Base-by-base conservation (phyloP, 768 basidiomycete species). In the Cystobasidium onofrii region DNA sequence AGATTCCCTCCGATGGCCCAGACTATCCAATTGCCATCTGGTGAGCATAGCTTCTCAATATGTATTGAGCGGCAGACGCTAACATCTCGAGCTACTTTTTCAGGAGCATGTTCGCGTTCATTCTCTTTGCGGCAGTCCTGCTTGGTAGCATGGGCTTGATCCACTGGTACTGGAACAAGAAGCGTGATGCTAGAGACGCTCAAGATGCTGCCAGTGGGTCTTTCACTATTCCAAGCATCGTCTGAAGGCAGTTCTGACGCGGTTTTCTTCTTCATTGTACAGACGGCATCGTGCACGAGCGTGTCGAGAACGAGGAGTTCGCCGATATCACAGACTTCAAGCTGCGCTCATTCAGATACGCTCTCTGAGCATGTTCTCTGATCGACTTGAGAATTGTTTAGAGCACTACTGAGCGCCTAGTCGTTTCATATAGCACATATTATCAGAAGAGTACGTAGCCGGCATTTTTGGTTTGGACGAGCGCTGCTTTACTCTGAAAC, bases 291-390 rank as follows among this genome's bases (percentile, higher is more conserved):
- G 63, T 74, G 10, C 73, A 75, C 41, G 43, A 62, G 50, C 12
- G 57, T 9, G 25, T 69, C 18, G 69, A 36, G 33, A 76, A 76
- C 64, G 74, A 72, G 27, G 76, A 76, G 67, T 76, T 76, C 43
- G 27, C 70, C 31, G 76, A 76, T 50, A 33, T 41, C 33, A 72
- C 76, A 12, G 76, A 76, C 62, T 55, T 41, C n/a, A 39, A 76
- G 69, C 60, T 76, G 46, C 25, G 60, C 12, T 52, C 50, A 17
- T 76, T 76, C 74, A 27, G 76, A 46, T 76, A 75, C 44, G 61
- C 55, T 60, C 1, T 33, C 6, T n/a, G 27, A 12, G 17, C 41
- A 43, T n/a, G n/a, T n/a, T n/a, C n/a, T n/a, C n/a, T n/a, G n/a
- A n/a, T n/a, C n/a, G n/a, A n/a, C n/a, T n/a, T n/a, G n/a, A n/a